Evolutionary conservation across 1,284 basidiomycete species (phyloP), one percentile per base, ranked within the genome.

Genomic region (Cryptococcus sp.): DNA sequence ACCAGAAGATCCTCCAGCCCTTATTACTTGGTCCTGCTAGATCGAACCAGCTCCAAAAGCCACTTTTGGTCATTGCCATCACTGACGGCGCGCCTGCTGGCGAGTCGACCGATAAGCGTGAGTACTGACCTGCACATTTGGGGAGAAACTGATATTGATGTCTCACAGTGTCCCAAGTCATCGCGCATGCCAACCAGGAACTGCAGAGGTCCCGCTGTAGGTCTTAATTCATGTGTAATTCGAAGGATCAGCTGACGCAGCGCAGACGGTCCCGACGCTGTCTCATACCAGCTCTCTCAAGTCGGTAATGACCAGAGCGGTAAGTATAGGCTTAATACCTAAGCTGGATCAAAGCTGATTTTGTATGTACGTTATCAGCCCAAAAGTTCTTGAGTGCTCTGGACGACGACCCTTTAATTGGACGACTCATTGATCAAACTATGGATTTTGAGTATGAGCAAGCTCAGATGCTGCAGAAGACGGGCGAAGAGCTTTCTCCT

Each of bases 1-100:
- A 76, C 50, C 67, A 74, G 52, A 81, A 80, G 68, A 73, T 81
- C 58, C 63, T 81, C 38, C 73, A 79, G 64, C 80, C 80, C 10
- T 66, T 80, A 29, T 63, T 81, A 8, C 63, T 80, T 5, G 75
- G 75, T 41, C 79, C 80, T 6, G 78, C 77, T n/a, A 69, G 77
- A 34, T 48, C 64, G 22, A 67, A 69, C 55, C 52, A 62, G 43
- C 68, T 81, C n/a, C 69, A 76, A 58, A 81, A 81, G 70, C 80
- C 80, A 7, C 58, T 81, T 16, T 60, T 81, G 20, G 68, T 81
- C 57, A 74, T 81, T 54, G 68, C 69, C 49, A 75, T 80, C 63
- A 79, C 78, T 5, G 78, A 79, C 58, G 78, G 64, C 50, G 72
- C 72, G 3, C 77, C 77, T 26, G 78, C 78, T 39, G 79, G 79